phyloP scores from a whole-genome alignment of 2,329 filamentous ascomycete species.

The Tolypocladium paradoxum region DNA sequence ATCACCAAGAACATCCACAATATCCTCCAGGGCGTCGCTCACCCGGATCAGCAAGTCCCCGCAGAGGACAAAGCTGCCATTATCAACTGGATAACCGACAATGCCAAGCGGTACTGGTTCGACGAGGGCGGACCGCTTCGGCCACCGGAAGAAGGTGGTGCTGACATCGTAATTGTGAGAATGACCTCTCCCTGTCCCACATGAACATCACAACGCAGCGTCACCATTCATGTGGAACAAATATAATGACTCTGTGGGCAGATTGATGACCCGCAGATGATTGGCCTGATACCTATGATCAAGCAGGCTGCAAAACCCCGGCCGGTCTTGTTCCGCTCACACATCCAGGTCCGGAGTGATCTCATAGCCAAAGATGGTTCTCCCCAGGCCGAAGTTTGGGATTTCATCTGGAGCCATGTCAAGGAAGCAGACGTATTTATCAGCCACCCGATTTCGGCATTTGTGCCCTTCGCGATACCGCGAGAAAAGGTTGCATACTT shows the following conservation, averaged over 20 bases:
- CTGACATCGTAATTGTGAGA: conserved; percentile 58
- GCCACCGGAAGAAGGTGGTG: conserved; percentile 56
- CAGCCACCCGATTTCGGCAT: conserved; percentile 66
- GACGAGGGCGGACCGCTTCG: conserved; percentile 55
- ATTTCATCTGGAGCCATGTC: conserved; percentile 63
- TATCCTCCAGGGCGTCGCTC: conserved; percentile 70
- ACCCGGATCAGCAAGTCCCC: conserved; percentile 52
- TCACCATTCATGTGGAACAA: no score
- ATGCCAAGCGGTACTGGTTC: conserved; percentile 67
- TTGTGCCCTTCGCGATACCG: conserved; percentile 61
- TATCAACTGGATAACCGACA: conserved; percentile 61
- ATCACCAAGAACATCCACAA: conserved; percentile 86
- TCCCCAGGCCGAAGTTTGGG: no score
- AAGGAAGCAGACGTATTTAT: conserved; percentile 67
- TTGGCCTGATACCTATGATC: conserved; percentile 62
- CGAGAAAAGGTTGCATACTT: conserved; percentile 59
- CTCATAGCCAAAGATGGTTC: conserved; percentile 54
- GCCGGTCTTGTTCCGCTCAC: conserved; percentile 69
- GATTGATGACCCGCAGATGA: conserved; percentile 82
- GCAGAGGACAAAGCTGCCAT: conserved; percentile 51
- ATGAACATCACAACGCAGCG: no score
- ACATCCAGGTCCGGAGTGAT: conserved; percentile 74
- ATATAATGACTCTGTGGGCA: no score
- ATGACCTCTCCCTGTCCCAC: no score
- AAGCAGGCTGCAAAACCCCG: conserved; percentile 61